Evolutionary conservation across 176 grass and related monocot genomes (phyloP), one percentile per base, ranked within the genome.

Genomic region (Saccharum spontaneum): DNA sequence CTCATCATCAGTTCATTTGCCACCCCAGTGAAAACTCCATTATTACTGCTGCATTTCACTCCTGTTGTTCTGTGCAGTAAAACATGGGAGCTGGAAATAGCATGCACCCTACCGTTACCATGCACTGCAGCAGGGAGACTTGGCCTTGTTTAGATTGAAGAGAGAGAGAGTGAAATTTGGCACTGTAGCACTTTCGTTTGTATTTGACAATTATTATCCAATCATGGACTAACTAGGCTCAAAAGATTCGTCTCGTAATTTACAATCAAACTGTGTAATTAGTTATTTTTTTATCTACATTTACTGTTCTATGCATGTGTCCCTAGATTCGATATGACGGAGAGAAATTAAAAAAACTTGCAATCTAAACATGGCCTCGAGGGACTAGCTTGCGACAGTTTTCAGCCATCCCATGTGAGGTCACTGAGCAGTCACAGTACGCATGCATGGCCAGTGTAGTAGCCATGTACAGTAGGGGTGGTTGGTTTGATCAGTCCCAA

Each of bases 371-470:
- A 43, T 24, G n/a, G n/a, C n/a, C n/a, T n/a, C n/a, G 8, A 39
- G 73, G 72, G 50, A 77, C 86, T 83, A 71, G 31, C 50, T 71
- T 7, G 52, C 76, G 57, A 67, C 79, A 77, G 20, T 31, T 15
- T 61, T 6, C 23, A 20, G 38, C 38, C 67, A 10, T 73, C 9
- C 81, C 81, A 80, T 89, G 82, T 84, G 87, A 16, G 59, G 75
- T 67, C 67, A 55, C 80, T 66, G 74, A 14, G 39, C 50, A 64
- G 59, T 36, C 34, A 73, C 74, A 34, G 44, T 48, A 23, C 73
- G 44, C 55, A 34, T 65, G 66, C 66, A 65, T 78, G 54, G 40
- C 52, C 31, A 38, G 6, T 65, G 8, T 54, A 33, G 31, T 34
- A 34, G 33, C 33, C 33, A 34, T 34, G n/a, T n/a, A n/a, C n/a